These are phyloP conservation scores for Podila verticillata DNA, from an alignment of 192 early-diverging fungal genomes.

Conservation along the genomic window DNA sequence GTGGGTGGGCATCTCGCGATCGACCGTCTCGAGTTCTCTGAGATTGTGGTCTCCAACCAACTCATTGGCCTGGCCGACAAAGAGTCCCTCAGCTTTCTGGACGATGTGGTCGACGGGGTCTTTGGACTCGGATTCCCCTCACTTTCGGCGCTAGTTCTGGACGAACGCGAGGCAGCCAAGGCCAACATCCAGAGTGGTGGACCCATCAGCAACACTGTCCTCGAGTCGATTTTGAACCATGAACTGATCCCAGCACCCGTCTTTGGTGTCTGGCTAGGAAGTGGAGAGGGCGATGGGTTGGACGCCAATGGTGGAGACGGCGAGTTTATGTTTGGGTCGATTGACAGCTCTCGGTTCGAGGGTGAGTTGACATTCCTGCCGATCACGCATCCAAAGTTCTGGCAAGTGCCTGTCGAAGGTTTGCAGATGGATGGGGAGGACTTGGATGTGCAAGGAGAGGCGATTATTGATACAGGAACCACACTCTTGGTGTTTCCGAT, in stretches of 20 bases:
- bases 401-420: conserved; percentile 63
- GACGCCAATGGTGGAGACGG: conserved; percentile 54
- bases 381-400: conserved; percentile 60
- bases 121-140: conserved; percentile 71
- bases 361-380: conserved; percentile 66
- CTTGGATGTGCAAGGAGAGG: conserved; percentile 30
- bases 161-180: background rate
- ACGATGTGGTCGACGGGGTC: conserved; percentile 72
- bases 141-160: conserved; percentile 27
- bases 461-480: conserved; percentile 74
- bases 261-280: conserved; percentile 77
- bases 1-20: conserved; percentile 42
- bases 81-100: conserved; percentile 64
- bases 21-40: conserved; percentile 67
- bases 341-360: conserved; percentile 57
- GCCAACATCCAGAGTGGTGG: background rate
- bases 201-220: conserved; percentile 51
- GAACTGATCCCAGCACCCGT: conserved; percentile 65
- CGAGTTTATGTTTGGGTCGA: conserved; percentile 69
- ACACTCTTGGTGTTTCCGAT: conserved; percentile 71
- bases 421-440: conserved; percentile 48
- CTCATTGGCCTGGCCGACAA: conserved; percentile 68
- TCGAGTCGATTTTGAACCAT: conserved; percentile 65
- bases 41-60: conserved; percentile 64
- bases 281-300: conserved; percentile 43